A percentile compares a stretch with the other conserved stretches of the same genome.
phyloP scores from a whole-genome alignment of 129 eudicot species.

The Tagetes erecta region DNA sequence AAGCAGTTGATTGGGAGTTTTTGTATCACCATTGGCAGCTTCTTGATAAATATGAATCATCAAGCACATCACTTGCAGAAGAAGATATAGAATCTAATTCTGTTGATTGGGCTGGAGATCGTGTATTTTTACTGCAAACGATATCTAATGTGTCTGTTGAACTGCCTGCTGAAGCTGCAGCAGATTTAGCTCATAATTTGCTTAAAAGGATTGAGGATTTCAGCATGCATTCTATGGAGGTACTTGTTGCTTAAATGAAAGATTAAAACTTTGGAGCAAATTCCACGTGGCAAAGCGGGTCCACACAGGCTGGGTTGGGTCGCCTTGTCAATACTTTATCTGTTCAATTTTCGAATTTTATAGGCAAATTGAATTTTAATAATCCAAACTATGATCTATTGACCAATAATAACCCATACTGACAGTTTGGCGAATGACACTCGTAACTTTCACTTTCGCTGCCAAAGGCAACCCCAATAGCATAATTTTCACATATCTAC shows the following conservation, averaged over 20 bases:
- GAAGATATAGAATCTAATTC: slow-evolving; percentile 48
- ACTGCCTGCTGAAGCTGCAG: slow-evolving; percentile 90
- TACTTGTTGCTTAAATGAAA: slow-evolving; percentile 24
- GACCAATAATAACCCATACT: too few species aligned
- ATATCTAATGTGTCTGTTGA: slow-evolving; percentile 89
- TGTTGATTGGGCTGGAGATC: slow-evolving; percentile 87
- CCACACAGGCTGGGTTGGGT: neutral
- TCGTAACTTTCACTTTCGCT: too few species aligned
- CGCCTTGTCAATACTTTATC: neutral
- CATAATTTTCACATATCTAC: too few species aligned
- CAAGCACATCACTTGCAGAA: slow-evolving; percentile 31
- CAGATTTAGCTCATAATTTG: slow-evolving; percentile 80
- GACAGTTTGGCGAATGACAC: too few species aligned
- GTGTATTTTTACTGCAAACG: slow-evolving; percentile 85
- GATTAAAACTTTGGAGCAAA: slow-evolving; percentile 3
- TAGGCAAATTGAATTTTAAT: too few species aligned
- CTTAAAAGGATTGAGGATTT: slow-evolving; percentile 84
- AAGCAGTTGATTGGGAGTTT: slow-evolving; percentile 91
- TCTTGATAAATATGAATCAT: slow-evolving; percentile 58
- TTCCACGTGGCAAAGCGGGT: neutral
- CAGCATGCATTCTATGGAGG: slow-evolving; percentile 95
- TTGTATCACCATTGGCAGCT: slow-evolving; percentile 93
- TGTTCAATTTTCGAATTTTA: neutral
- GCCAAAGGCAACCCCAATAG: too few species aligned
- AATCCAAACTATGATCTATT: too few species aligned